A percentile compares a stretch with the other conserved stretches of the same genome.
Evolutionary conservation across 2,329 filamentous ascomycete genomes (phyloP).

Genomic region (Aspergillus latus): DNA sequence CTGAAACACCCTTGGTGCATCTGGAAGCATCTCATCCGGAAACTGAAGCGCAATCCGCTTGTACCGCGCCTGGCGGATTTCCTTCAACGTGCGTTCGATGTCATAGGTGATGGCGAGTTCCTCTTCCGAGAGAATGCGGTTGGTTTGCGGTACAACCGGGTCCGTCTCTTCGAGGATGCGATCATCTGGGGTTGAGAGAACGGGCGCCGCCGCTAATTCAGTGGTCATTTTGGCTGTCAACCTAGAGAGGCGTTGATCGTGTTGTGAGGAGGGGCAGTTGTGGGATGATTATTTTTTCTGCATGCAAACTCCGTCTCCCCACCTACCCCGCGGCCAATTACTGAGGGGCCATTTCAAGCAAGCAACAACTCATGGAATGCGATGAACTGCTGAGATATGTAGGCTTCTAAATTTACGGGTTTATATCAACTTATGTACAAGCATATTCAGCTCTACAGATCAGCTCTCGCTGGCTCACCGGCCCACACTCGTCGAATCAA

Average conservation of each 20-base stretch:
- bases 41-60: slow-evolving; percentile 87
- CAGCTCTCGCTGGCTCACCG: slow-evolving; percentile 56
- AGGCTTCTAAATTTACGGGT: background rate
- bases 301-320: slow-evolving; percentile 26
- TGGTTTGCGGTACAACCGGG: slow-evolving; percentile 39
- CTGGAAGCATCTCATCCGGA: slow-evolving; percentile 84
- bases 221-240: slow-evolving; percentile 25
- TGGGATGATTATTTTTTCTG: slow-evolving; percentile 22
- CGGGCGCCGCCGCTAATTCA: slow-evolving; percentile 50
- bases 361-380: background rate
- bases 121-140: slow-evolving; percentile 56
- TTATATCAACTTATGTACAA: slow-evolving; percentile 8
- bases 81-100: slow-evolving; percentile 71
- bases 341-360: slow-evolving; percentile 2
- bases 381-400: background rate
- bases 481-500: slow-evolving; percentile 61
- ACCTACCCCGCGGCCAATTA: slow-evolving; percentile 31
- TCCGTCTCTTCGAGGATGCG: slow-evolving; percentile 59
- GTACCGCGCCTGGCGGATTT: slow-evolving; percentile 73
- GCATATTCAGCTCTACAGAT: slow-evolving; percentile 41
- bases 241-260: background rate
- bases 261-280: slow-evolving; percentile 11
- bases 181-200: slow-evolving; percentile 63
- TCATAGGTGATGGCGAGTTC: slow-evolving; percentile 80
- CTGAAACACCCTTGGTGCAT: slow-evolving; percentile 78